Evolutionary conservation across 2,329 filamentous ascomycete species (phyloP), one percentile per base, ranked within the genome.

Genomic region (Aotearoamyces nothofagi): DNA sequence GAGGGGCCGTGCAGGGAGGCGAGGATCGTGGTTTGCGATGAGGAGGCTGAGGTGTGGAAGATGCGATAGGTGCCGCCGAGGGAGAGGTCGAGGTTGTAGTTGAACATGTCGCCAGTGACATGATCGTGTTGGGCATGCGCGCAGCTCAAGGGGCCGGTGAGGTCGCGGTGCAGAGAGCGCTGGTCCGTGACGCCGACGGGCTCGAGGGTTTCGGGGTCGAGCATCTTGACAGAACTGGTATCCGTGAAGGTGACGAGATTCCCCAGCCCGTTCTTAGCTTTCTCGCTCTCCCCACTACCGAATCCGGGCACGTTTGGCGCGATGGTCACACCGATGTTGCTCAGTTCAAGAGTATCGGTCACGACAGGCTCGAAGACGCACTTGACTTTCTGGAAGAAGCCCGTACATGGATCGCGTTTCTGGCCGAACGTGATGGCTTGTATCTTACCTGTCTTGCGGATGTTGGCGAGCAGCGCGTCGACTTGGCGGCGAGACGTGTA

Each of bases 81-180:
- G 0, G 71, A 73, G 11, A 80, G 48, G 0, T 71, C 61, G n/a
- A 86, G 64, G 44, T 92, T 92, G 54, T 69, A 87, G 52, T 90
- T 92, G 61, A 69, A 87, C 5, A 80, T 46, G 37, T 90, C 80
- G 5, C 82, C 81, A 0, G 74, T 84, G 0, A 54, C 50, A 0
- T 76, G 78, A 46, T 90, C 80, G 1, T 67, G 64, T 31, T 76
- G 71, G 0, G 76, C 69, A 47, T 92, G 83, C 0, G 82, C 69
- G 22, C 68, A 75, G 2, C 76, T 75, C 9, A 80, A 46, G 1
- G 63, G 66, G 0, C 82, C 82, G 9, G 58, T 68, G 9, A 92
- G 60, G 0, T 67, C 60, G 0, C 78, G 74, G 46, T 92, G 75
- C 9, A 92, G 58, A 2, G 44, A 46, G 1, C 45, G 43, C 44